Conservation (phyloP, 2,329 filamentous ascomycete genomes). For the Colletotrichum trifolii region DNA sequence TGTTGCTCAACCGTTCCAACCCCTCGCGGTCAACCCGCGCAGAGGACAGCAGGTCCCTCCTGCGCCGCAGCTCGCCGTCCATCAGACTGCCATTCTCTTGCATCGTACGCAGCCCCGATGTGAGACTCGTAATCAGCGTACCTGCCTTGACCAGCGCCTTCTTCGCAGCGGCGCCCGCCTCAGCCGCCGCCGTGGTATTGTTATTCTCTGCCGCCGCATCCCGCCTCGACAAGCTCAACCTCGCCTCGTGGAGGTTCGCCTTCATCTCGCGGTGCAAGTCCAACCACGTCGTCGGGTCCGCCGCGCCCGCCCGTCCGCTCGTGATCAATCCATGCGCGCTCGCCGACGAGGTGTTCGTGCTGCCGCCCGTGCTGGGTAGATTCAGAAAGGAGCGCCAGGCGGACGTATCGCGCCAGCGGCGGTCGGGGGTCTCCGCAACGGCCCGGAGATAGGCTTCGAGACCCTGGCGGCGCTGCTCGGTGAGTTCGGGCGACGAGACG, state of each 20-base stretch:
- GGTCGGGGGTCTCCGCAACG: constrained; percentile 79
- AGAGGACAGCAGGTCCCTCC: constrained; percentile 76
- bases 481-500: constrained; percentile 74
- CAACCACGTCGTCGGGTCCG: constrained; percentile 77
- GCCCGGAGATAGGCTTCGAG: constrained; percentile 78
- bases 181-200: constrained; percentile 58
- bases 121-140: constrained; percentile 70
- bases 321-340: constrained; percentile 58
- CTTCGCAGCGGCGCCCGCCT: constrained; percentile 80
- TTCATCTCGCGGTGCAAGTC: constrained; percentile 82
- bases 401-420: constrained; percentile 78
- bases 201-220: constrained; percentile 62
- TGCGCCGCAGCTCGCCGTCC: constrained; percentile 78
- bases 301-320: constrained; percentile 38
- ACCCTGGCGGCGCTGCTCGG: constrained; percentile 74
- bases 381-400: constrained; percentile 81
- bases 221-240: constrained; percentile 72
- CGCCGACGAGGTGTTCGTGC: constrained; percentile 59
- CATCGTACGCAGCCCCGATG: constrained; percentile 71
- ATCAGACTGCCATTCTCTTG: constrained; percentile 68
- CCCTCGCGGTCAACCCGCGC: constrained; percentile 81
- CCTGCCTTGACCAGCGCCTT: constrained; percentile 76
- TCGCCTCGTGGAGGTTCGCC: constrained; percentile 73
- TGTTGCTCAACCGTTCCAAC: constrained; percentile 77
- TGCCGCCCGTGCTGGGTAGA: constrained; percentile 63